Conservation (phyloP, 768 basidiomycete species). For the Pleurotus sapidus region DNA sequence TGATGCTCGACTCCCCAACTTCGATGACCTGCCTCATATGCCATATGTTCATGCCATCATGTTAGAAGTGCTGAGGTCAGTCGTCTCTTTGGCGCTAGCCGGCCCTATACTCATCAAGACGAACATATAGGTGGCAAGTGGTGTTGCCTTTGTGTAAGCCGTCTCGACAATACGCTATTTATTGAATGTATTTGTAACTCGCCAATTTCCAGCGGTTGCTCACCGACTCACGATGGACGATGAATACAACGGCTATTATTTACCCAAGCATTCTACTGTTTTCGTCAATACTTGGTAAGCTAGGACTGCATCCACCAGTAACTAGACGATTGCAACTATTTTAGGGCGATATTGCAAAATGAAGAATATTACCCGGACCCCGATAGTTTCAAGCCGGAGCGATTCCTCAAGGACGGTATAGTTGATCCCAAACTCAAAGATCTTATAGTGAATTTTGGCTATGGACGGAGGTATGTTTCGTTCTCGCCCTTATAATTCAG, state of each 20-base stretch:
- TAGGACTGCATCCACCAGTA: neutral
- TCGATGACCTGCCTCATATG: neutral
- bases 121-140: neutral
- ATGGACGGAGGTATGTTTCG: neutral
- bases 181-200: neutral
- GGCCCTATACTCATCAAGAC: neutral
- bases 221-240: neutral
- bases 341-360: constrained; percentile 48
- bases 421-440: neutral
- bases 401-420: constrained; percentile 33
- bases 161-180: too few species aligned
- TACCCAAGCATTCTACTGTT: constrained; percentile 22
- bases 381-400: constrained; percentile 49
- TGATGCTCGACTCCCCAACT: neutral
- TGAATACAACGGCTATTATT: neutral
- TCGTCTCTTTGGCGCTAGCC: neutral
- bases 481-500: neutral
- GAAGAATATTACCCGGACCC: constrained; percentile 49
- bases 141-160: neutral
- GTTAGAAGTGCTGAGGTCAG: neutral
- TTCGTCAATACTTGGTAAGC: constrained; percentile 63
- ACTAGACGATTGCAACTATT: neutral
- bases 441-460: neutral
- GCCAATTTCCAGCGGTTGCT: neutral
- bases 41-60: neutral